Base-by-base conservation (phyloP, 805 yeast species). In the Metschnikowia aberdeeniae region DNA sequence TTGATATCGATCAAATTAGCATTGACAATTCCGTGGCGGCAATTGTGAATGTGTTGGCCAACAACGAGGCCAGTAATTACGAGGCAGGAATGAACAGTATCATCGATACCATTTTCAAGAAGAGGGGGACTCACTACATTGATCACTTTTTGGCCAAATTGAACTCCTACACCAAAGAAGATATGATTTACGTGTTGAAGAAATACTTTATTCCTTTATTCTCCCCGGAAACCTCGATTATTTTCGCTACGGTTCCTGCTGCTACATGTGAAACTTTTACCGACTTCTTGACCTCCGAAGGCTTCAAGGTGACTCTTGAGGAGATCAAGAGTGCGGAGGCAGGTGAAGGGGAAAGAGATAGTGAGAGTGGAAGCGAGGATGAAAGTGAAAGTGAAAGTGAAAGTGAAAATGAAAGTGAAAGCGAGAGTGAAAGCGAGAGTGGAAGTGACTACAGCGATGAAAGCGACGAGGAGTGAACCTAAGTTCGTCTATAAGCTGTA, bases 161-260 rank as follows among this genome's bases (percentile, higher is more conserved):
- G 51, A 74, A 77, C 34, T 51, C 65, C 10, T 75, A 84, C 13
- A 78, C 83, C 0, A 66, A 67, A 13, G 76, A 73, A 0, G 86
- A 86, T 46, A 62, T 82, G 52, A 61, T 70, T 5, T 59, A 69
- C 51, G 64, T 68, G 3, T 67, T 86, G 59, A 69, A 76, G 38
- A 75, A 71, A 45, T 89, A 86, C 58, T 78, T 86, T 57, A 64
- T 75, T 26, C 82, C 83, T 2, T 56, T 92, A 44, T 92, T 92
- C 61, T 73, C 80, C 33, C 54, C 81, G 9, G 58, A 67, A 0
- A 63, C 63, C 1, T 81, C 93, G 10, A 66, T 76, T 19, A 73
- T 87, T 8, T 89, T 89, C 57, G 68, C 82, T 3, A 80, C 89
- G 56, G 77, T 90, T 44, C 89, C 93, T 53, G 85, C 92, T 3